Percentiles rank a stretch among this genome's conserved stretches.
phyloP scores from a whole-genome alignment of 2,329 filamentous ascomycete genomes.

The Aspergillus alliaceus region DNA sequence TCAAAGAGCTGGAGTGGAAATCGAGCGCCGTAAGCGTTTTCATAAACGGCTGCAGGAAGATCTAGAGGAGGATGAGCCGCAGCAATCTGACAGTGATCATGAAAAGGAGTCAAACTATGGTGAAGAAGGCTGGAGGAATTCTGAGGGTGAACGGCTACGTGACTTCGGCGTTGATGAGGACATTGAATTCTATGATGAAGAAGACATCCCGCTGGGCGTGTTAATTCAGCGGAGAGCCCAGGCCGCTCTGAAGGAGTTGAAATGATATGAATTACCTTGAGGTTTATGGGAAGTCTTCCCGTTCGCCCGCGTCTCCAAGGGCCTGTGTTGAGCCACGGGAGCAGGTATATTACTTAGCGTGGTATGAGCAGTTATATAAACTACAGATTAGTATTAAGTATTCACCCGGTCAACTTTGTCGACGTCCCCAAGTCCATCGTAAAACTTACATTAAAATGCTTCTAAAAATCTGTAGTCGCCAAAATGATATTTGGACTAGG shows the following conservation, averaged over 20 bases:
- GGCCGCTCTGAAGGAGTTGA: neutral
- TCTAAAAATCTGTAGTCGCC: neutral
- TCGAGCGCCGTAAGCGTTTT: conserved; percentile 43
- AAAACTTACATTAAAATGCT: neutral
- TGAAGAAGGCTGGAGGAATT: conserved; percentile 63
- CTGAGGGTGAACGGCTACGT: conserved; percentile 60
- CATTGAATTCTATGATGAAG: conserved; percentile 63
- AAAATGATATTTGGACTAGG: neutral
- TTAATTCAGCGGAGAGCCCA: conserved; percentile 46
- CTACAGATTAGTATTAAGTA: neutral
- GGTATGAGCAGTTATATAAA: neutral
- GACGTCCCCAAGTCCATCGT: neutral
- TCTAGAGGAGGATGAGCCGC: conserved; percentile 15
- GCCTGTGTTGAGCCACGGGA: neutral
- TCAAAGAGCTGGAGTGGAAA: conserved; percentile 34
- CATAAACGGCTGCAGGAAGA: conserved; percentile 37
- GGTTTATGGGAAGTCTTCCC: neutral
- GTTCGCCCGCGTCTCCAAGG: neutral
- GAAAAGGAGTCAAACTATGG: conserved; percentile 41
- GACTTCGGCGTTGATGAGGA: conserved; percentile 68
- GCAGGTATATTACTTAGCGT: neutral
- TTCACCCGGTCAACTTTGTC: neutral
- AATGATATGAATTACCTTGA: neutral
- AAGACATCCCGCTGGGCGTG: conserved; percentile 59
- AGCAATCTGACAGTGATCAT: conserved; percentile 19